Evolutionary conservation across 345 rosid species (phyloP), one percentile per base, ranked within the genome.

Genomic region (Isatis tinctoria): DNA sequence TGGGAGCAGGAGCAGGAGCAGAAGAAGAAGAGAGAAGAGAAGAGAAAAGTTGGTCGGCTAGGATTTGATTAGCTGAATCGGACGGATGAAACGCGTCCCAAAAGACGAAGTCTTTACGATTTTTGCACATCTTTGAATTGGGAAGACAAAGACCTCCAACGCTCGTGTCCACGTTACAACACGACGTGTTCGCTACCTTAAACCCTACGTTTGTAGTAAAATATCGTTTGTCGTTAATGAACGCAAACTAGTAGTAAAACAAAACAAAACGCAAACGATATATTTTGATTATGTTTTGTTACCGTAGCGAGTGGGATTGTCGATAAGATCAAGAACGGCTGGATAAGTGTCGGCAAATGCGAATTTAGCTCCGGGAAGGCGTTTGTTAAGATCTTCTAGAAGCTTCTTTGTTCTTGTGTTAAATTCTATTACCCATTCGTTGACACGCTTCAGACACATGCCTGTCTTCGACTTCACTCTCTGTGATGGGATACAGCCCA

Each of bases 71-170:
- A 9, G 98, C 98, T 3, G 88, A 86, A 72, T 94, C 97, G 0
- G 98, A 82, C 12, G 98, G 97, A 71, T 94, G 98, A 63, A 94
- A 94, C 10, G 97, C 97, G n/a, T 94, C 98, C 98, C 97, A 94
- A 54, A 94, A 91, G 1, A 94, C 96, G 68, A 76, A 91, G 3
- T 88, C 92, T 4, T 43, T 78, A 10, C 95, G 90, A 10, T 87
- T 80, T 8, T 62, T 68, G 85, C 98, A 94, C 60, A 86, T 14
- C 61, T 94, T 90, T 1, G 98, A 87, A 74, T 78, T 94, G 0
- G 89, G 97, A 79, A 91, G 78, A 83, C 98, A 94, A 62, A 91
- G 83, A 2, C 98, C 98, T 1, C 97, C 98, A 2, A 94, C 35
- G 18, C 60, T 72, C 13, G 95, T 88, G 68, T 91, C 95, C 75